Base-by-base conservation (phyloP, 768 basidiomycete species). In the Polyporus arcularius region DNA sequence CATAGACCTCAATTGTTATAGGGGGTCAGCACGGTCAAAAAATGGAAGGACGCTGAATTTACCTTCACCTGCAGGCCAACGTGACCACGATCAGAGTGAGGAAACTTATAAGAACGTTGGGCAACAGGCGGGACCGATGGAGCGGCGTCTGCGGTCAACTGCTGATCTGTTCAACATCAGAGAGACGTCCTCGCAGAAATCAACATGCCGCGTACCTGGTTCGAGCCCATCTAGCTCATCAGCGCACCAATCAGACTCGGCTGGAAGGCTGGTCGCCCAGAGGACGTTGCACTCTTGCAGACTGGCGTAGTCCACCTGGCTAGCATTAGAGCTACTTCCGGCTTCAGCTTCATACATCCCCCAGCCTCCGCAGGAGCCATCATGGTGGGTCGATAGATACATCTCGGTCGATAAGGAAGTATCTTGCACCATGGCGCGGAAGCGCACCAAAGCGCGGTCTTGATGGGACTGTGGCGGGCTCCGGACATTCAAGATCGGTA, bases 371-470 rank as follows among this genome's bases (percentile, higher is more conserved):
- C 81, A 84, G 45, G 67, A 68, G 1, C 76, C 78, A 39, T 76
- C 71, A 45, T 68, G 57, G 28, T 76, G 71, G 43, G 69, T 78
- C 3, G 85, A 80, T 43, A 90, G 76, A 72, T 94, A 94, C 63
- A 94, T 77, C 69, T 92, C 89, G 0, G 84, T 82, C 5, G 88
- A 85, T 16, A 82, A 69, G 2, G 90, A 90, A 2, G 90, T 92
- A 68, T 93, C 92, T 71, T 94, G 92, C 32, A 93, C 79, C 88
- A 93, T 90, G 28, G 82, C 87, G 35, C 84, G 81, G 71, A 93
- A 92, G 18, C 82, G 78, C 3, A 94, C 88, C 4, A 93, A 79
- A 0, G 84, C 73, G n/a, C 85, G 76, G 60, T 80, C 75, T 10
- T 70, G 69, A 66, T 84, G 80, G 3, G 74, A 74, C 30, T 81